These are phyloP conservation scores for Backusella sp. DNA, from an alignment of 192 early-diverging fungal genomes.

Conservation along the genomic window DNA sequence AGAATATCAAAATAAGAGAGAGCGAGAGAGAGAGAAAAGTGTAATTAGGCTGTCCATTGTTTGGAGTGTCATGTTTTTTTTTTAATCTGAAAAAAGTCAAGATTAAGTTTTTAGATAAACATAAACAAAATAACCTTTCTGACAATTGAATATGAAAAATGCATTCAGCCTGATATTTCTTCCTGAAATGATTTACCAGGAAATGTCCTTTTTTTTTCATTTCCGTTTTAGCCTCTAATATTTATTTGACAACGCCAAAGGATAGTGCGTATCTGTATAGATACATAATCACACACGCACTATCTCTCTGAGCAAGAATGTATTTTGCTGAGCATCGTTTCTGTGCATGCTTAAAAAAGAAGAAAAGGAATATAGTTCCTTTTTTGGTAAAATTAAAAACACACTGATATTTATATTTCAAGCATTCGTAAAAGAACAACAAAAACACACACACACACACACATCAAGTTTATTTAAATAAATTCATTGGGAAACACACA, in stretches of 20 bases:
- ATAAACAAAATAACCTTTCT: background rate
- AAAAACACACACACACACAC: too few species aligned
- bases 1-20: background rate
- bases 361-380: too few species aligned
- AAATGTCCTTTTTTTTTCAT: background rate
- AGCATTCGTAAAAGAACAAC: too few species aligned
- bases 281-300: too few species aligned
- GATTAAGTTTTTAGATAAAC: background rate
- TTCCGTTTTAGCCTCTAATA: too few species aligned
- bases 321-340: too few species aligned
- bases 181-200: background rate
- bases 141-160: background rate
- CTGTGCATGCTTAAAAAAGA: too few species aligned
- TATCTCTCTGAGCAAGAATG: too few species aligned
- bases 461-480: background rate
- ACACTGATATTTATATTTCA: too few species aligned
- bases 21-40: background rate
- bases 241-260: too few species aligned
- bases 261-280: too few species aligned
- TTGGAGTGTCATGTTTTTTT: background rate
- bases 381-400: too few species aligned
- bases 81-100: background rate
- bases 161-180: background rate
- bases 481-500: conserved; percentile 17
- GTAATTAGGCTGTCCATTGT: background rate